Conservation (phyloP, 768 basidiomycete genomes). For the Mycena galericulata region DNA sequence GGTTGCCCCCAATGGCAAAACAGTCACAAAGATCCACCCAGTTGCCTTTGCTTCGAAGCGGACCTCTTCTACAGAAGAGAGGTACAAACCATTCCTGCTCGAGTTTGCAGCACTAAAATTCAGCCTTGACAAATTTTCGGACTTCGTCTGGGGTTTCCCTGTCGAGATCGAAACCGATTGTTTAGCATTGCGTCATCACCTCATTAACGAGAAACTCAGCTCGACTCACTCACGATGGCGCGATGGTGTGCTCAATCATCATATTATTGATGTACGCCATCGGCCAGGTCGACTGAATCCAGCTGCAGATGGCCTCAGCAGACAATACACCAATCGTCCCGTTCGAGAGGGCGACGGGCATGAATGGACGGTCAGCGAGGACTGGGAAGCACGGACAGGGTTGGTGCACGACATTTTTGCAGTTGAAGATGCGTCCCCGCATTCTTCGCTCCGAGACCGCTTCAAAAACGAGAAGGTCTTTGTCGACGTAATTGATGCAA, state of each 20-base stretch:
- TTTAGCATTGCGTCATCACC: constrained; percentile 36
- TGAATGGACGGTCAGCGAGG: constrained; percentile 36
- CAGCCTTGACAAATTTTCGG: constrained; percentile 37
- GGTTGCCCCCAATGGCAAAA: constrained; percentile 28
- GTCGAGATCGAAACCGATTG: constrained; percentile 33
- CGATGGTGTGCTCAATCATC: constrained; percentile 17
- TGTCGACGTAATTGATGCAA: constrained; percentile 24
- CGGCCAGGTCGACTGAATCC: constrained; percentile 34
- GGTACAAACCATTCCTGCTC: constrained; percentile 46
- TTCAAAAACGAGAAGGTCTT: constrained; percentile 33
- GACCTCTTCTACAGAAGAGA: constrained; percentile 39
- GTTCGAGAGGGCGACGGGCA: constrained; percentile 27
- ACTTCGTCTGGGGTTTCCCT: constrained; percentile 37
- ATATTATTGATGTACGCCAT: constrained; percentile 38
- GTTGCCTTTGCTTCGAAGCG: constrained; percentile 45
- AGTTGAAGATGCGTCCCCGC: background rate
- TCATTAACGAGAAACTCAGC: constrained; percentile 39
- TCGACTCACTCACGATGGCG: constrained; percentile 43
- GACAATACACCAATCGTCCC: background rate
- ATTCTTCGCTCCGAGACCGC: constrained; percentile 1
- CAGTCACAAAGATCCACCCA: constrained; percentile 33
- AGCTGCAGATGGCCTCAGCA: constrained; percentile 39
- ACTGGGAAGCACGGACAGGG: constrained; percentile 22
- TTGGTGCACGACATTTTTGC: constrained; percentile 22
- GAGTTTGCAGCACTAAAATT: constrained; percentile 42